Conservation (phyloP, 805 yeast genomes). For the Zygoascus tannicola region DNA sequence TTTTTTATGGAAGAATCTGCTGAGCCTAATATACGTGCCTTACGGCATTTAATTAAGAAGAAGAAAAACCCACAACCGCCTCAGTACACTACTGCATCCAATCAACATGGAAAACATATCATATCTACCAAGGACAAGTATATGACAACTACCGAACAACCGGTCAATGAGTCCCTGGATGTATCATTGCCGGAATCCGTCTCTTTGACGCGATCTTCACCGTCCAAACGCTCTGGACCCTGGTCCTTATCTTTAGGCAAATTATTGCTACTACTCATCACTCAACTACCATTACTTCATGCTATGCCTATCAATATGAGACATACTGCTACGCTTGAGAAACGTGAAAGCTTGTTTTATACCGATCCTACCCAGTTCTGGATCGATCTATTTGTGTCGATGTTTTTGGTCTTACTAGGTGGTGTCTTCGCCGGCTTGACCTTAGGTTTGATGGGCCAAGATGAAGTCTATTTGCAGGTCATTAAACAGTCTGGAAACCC, state of each 20-base stretch:
- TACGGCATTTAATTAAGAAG: not conserved
- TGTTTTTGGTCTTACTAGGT: constrained; percentile 28
- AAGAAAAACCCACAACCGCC: not conserved
- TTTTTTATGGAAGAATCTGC: constrained; percentile 12
- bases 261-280: constrained; percentile 8
- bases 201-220: not conserved
- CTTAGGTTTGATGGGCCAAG: constrained; percentile 96
- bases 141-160: constrained; percentile 1
- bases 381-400: constrained; percentile 27
- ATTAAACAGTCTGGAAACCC: constrained; percentile 71
- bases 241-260: constrained; percentile 7
- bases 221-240: not conserved
- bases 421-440: constrained; percentile 49
- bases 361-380: constrained; percentile 14
- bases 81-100: not conserved
- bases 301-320: constrained; percentile 6
- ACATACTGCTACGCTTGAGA: not conserved
- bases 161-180: not conserved
- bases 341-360: not conserved
- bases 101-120: not conserved
- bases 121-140: not conserved
- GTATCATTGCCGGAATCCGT: not conserved
- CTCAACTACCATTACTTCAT: constrained; percentile 13
- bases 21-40: constrained; percentile 15
- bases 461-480: constrained; percentile 87